These are phyloP conservation scores for Aspergillus tubingensis DNA, from an alignment of 2,329 filamentous ascomycete species.

Conservation along the genomic window DNA sequence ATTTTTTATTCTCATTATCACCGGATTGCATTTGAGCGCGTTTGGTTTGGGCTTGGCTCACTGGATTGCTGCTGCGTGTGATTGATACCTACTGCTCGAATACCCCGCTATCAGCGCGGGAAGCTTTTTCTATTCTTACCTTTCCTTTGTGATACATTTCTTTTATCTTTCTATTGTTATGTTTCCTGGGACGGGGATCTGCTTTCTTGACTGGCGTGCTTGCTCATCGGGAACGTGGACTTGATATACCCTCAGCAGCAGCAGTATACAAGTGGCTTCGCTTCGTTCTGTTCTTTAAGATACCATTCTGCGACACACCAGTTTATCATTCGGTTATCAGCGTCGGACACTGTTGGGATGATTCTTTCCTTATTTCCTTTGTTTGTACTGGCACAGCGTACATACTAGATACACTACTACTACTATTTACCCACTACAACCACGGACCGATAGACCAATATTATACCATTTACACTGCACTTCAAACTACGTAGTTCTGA, in stretches of 20 bases:
- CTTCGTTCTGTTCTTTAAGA: constrained; percentile 33
- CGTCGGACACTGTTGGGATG: constrained; percentile 16
- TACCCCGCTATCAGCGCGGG: constrained; percentile 22
- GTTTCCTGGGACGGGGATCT: constrained; percentile 14
- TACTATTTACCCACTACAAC: not conserved
- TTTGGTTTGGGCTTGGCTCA: constrained; percentile 30
- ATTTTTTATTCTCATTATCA: not conserved
- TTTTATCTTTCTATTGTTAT: constrained; percentile 3
- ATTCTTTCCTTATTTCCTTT: constrained; percentile 22
- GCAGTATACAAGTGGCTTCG: constrained; percentile 28
- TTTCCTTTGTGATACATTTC: constrained; percentile 20
- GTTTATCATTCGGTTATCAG: constrained; percentile 13
- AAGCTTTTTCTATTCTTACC: constrained; percentile 22
- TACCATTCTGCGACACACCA: constrained; percentile 37
- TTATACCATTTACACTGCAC: not conserved
- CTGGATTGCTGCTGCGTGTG: constrained; percentile 30
- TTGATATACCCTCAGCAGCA: constrained; percentile 14
- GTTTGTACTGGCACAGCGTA: not conserved
- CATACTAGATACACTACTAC: not conserved
- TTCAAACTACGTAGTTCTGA: not conserved
- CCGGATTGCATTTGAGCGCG: constrained; percentile 40
- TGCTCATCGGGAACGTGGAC: constrained; percentile 21
- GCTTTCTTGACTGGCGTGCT: constrained; percentile 9
- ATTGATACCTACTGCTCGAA: constrained; percentile 14
- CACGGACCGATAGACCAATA: not conserved